Conservation (phyloP, 2,329 filamentous ascomycete genomes). For the Xylariales sp. region DNA sequence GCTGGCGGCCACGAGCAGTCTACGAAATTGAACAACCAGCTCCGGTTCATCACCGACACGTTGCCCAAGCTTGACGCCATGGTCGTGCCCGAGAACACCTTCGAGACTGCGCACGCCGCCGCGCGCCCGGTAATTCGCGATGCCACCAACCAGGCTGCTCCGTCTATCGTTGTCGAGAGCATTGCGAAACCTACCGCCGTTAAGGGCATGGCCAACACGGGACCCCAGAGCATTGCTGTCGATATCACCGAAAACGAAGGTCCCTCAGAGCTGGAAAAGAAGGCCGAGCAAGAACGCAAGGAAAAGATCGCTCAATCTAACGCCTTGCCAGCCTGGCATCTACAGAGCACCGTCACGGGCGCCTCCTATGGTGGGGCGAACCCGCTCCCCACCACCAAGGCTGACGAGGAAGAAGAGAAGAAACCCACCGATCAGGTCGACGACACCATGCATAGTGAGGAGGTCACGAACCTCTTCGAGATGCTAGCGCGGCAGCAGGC, state of each 20-base stretch:
- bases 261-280: constrained; percentile 73
- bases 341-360: constrained; percentile 74
- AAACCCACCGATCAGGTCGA: constrained; percentile 54
- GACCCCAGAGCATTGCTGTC: constrained; percentile 75
- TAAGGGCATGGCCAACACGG: constrained; percentile 73
- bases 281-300: constrained; percentile 72
- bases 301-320: constrained; percentile 76
- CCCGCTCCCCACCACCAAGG: constrained; percentile 51
- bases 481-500: constrained; percentile 70
- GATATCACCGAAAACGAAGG: constrained; percentile 75
- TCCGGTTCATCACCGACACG: constrained; percentile 81
- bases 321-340: constrained; percentile 77
- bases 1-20: constrained; percentile 79
- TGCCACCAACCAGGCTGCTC: constrained; percentile 72
- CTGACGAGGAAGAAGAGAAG: constrained; percentile 61
- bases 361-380: constrained; percentile 62
- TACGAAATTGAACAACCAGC: constrained; percentile 80
- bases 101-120: constrained; percentile 74
- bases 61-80: constrained; percentile 81
- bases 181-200: constrained; percentile 72
- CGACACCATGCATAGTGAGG: constrained; percentile 64
- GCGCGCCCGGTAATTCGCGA: constrained; percentile 74
- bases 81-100: constrained; percentile 78
- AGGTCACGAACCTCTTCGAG: constrained; percentile 75
- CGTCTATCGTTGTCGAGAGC: constrained; percentile 68